Evolutionary conservation across 2,329 filamentous ascomycete species (phyloP), one percentile per base, ranked within the genome.

Genomic region (Epichloe coenophiala): DNA sequence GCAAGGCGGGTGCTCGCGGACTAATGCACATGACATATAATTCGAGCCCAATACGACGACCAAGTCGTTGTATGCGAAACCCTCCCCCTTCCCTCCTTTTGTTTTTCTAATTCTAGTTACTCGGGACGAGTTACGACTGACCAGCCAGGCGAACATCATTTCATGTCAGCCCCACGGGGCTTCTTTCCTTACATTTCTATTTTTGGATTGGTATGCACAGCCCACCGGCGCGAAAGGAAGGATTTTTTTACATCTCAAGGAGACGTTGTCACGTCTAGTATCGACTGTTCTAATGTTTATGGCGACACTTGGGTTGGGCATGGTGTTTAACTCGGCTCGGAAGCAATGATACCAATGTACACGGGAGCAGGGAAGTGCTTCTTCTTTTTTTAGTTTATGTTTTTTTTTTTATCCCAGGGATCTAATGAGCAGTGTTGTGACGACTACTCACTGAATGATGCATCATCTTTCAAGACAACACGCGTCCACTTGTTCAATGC

Each of bases 281-380:
- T 47, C 19, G 23, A 36, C 31, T 31, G 1, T 31, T 31, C 8
- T 8, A 9, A 31, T 31, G 31, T 31, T 31, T 11, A 15, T 2
- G 39, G 35, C 9, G 38, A 35, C 23, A 17, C n/a, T 6, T 23
- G 39, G 40, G 40, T 42, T 40, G 17, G 40, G 21, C 42, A 13
- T n/a, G 42, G 42, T 37, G 17, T 49, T 45, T 49, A 15, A 19
- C 33, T n/a, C n/a, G n/a, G n/a, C n/a, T n/a, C 35, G 39, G 21
- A 38, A 23, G 37, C 33, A 50, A 50, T 45, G 48, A 50, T 50
- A 50, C 48, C 48, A 50, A 33, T 33, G 23, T 44, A 8, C 31
- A 35, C 13, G 21, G 42, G 15, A 45, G 42, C 42, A 23, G 15
- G n/a, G 19, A 47, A 35, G 36, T 17, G 19, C n/a, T 11, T 17